Evolutionary conservation across 2,329 filamentous ascomycete genomes (phyloP).

Genomic region (Pleoardoris graminearum): DNA sequence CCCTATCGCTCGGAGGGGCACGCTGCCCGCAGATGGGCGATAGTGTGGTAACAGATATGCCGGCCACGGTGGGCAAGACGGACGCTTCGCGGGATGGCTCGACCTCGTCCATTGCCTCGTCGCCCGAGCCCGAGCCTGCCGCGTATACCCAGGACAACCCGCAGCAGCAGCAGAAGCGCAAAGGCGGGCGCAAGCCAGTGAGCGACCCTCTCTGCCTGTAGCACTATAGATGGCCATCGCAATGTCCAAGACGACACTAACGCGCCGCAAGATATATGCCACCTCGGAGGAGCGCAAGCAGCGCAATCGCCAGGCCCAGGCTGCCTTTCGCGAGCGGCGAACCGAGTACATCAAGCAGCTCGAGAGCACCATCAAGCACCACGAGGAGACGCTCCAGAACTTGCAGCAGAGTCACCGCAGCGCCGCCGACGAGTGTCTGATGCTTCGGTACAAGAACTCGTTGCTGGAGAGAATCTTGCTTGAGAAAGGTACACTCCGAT

Average conservation of each 20-base stretch:
- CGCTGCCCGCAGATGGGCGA: slow-evolving; percentile 55
- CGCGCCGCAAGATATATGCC: slow-evolving; percentile 80
- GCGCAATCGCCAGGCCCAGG: slow-evolving; percentile 94
- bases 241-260: slow-evolving; percentile 46
- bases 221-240: slow-evolving; percentile 28
- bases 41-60: slow-evolving; percentile 51
- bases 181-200: slow-evolving; percentile 97
- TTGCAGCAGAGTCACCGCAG: slow-evolving; percentile 92
- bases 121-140: slow-evolving; percentile 51
- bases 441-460: slow-evolving; percentile 98
- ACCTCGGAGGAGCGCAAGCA: slow-evolving; percentile 99
- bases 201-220: slow-evolving; percentile 44
- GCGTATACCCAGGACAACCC: slow-evolving; percentile 50
- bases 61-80: slow-evolving; percentile 50
- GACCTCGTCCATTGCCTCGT: slow-evolving; percentile 54
- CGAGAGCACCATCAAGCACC: slow-evolving; percentile 94
- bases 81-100: slow-evolving; percentile 51
- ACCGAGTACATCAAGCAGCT: slow-evolving; percentile 99
- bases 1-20: slow-evolving; percentile 47
- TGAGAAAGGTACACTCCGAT: slow-evolving; percentile 73
- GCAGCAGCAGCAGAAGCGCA: slow-evolving; percentile 75
- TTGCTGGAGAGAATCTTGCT: slow-evolving; percentile 91
- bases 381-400: slow-evolving; percentile 91
- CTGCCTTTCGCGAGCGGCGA: slow-evolving; percentile 91
- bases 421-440: slow-evolving; percentile 94